Conservation (phyloP, 139 green algal genomes). For the Closterium sp. region DNA sequence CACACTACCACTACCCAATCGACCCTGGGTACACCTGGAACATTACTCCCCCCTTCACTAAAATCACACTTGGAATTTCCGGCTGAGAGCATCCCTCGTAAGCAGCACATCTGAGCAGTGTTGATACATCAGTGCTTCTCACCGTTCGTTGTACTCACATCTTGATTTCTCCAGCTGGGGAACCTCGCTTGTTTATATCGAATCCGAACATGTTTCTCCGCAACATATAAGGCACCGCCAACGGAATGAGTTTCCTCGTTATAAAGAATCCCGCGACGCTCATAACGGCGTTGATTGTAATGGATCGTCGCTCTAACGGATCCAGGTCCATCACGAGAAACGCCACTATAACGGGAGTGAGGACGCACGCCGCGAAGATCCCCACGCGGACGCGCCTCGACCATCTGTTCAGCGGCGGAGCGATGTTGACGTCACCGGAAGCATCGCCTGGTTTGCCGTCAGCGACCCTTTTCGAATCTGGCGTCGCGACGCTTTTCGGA, state of each 20-base stretch:
- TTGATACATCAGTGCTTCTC: background rate
- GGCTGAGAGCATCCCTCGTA: too few relatives aligned
- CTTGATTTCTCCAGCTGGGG: slow-evolving; percentile 34
- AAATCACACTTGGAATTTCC: background rate
- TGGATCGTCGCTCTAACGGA: background rate
- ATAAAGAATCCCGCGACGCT: slow-evolving; percentile 34
- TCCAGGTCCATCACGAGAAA: slow-evolving; percentile 7
- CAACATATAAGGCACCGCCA: slow-evolving; percentile 42
- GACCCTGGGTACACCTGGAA: too few relatives aligned
- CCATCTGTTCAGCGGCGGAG: background rate
- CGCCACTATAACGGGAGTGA: background rate
- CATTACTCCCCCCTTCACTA: too few relatives aligned
- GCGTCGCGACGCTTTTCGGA: too few relatives aligned
- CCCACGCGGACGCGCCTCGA: background rate
- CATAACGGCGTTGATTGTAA: slow-evolving; percentile 42
- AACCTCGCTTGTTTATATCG: slow-evolving; percentile 58
- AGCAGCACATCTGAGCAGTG: too few relatives aligned
- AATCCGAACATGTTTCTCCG: slow-evolving; percentile 47
- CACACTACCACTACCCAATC: too few relatives aligned
- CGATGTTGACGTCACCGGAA: background rate
- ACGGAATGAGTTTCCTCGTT: slow-evolving; percentile 39
- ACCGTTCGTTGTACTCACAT: slow-evolving; percentile 26
- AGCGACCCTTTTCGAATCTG: background rate
- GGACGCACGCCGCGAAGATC: background rate
- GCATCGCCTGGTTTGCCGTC: background rate